Conservation (phyloP, 176 grass and related monocot species). For the Pontederia paniculata region DNA sequence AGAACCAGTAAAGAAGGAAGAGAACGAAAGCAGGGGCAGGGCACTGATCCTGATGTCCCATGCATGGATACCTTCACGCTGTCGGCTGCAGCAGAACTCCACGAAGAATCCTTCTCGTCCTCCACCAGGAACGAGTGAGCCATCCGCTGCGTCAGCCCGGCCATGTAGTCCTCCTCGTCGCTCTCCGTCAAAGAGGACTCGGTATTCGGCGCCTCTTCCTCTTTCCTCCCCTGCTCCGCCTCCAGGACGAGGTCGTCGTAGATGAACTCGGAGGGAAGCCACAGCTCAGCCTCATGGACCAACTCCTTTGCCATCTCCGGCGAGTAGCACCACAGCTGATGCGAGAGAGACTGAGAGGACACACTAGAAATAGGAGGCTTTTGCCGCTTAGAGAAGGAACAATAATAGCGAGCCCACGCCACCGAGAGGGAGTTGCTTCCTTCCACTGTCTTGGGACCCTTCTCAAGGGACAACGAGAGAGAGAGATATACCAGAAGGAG, state of each 20-base stretch:
- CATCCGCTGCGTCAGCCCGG: constrained; percentile 16
- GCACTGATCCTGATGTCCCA: background rate
- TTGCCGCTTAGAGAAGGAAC: no score
- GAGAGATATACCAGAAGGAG: no score
- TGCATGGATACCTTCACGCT: background rate
- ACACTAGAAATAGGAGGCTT: no score
- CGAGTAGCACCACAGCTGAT: background rate
- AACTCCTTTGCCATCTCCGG: constrained; percentile 9
- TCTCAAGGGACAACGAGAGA: no score
- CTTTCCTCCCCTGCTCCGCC: background rate
- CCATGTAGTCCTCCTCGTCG: constrained; percentile 43
- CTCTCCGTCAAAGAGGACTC: constrained; percentile 3
- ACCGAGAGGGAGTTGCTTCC: no score
- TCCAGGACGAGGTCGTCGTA: constrained; percentile 17
- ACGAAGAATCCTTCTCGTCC: constrained; percentile 9
- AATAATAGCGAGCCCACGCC: no score
- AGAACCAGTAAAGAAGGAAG: background rate
- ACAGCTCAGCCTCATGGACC: constrained; percentile 9
- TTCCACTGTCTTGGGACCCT: no score
- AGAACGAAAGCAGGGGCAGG: background rate
- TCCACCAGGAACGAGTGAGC: constrained; percentile 24
- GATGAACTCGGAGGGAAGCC: constrained; percentile 29
- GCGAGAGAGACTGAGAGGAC: no score
- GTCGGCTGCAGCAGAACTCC: background rate
- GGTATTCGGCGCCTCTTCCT: background rate